These are phyloP conservation scores for Handroanthus guayacan DNA, from an alignment of 257 asterid genomes.

Conservation along the genomic window DNA sequence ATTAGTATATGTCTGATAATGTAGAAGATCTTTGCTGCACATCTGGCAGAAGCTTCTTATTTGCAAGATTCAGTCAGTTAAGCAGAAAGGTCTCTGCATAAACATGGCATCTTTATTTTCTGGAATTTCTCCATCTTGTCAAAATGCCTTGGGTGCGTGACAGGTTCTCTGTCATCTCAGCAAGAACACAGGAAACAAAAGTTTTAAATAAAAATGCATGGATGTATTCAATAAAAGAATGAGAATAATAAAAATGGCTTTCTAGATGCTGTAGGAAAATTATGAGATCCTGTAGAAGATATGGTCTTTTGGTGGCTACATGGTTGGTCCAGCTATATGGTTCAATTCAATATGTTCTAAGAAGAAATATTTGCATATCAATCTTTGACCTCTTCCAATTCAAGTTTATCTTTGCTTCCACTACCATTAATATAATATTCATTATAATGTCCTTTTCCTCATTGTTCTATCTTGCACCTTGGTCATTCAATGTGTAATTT, in stretches of 20 bases:
- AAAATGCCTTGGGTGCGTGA: not conserved
- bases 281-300: conserved; percentile 11
- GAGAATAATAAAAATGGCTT: not conserved
- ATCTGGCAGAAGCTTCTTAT: not conserved
- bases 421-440: not conserved
- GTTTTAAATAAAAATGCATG: not conserved
- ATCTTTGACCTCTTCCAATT: not conserved
- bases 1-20: not conserved
- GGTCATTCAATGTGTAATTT: not conserved
- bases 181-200: not conserved
- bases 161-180: not conserved
- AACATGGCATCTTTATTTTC: not conserved
- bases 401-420: conserved; percentile 7
- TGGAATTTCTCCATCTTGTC: not conserved
- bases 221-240: no score
- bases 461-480: not conserved
- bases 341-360: not conserved
- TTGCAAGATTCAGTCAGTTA: conserved; percentile 7
- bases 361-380: not conserved
- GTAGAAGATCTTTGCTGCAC: not conserved
- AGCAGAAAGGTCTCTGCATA: not conserved
- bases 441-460: not conserved
- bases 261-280: not conserved
- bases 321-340: conserved; percentile 3
- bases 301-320: not conserved